phyloP scores from a whole-genome alignment of 441 rosid genomes.

The Gossypium lobatum region DNA sequence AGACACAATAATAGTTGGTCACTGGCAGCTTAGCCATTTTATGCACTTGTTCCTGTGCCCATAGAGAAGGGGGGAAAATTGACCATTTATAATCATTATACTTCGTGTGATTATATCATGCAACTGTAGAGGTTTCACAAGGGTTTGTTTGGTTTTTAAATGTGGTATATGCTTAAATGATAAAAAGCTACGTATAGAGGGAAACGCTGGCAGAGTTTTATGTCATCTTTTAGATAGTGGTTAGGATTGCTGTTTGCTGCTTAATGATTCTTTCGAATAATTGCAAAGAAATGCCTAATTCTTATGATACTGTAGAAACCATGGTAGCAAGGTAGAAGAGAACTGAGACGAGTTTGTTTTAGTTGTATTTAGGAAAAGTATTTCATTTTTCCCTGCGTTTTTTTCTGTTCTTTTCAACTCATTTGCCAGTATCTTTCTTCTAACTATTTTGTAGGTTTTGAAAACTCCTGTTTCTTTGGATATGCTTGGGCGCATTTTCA shows the following conservation, averaged over 20 bases:
- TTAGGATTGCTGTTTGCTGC: not conserved
- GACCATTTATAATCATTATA: not conserved
- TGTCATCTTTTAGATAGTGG: not conserved
- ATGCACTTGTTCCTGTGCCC: not conserved
- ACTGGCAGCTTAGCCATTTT: not conserved
- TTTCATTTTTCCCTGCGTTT: not conserved
- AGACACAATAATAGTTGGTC: not conserved
- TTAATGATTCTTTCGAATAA: not conserved
- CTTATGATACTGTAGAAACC: not conserved
- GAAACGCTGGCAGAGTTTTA: not conserved
- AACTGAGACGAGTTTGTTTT: not conserved
- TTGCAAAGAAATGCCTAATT: not conserved
- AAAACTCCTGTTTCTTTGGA: conserved; percentile 95
- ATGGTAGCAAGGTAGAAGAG: not conserved
- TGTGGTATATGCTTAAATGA: not conserved
- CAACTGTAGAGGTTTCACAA: not conserved
- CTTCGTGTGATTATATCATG: not conserved
- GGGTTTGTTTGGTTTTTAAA: not conserved
- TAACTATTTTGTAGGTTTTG: conserved; percentile 54
- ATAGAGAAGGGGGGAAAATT: not conserved
- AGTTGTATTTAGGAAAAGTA: not conserved
- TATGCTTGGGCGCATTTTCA: conserved; percentile 99
- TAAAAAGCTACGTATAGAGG: not conserved
- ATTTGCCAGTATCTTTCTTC: not conserved
- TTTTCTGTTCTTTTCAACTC: not conserved